A percentile compares a stretch with the other conserved stretches of the same genome.
Evolutionary conservation across 208 protist genomes (phyloP).

Genomic region (Hexamita inflata): DNA sequence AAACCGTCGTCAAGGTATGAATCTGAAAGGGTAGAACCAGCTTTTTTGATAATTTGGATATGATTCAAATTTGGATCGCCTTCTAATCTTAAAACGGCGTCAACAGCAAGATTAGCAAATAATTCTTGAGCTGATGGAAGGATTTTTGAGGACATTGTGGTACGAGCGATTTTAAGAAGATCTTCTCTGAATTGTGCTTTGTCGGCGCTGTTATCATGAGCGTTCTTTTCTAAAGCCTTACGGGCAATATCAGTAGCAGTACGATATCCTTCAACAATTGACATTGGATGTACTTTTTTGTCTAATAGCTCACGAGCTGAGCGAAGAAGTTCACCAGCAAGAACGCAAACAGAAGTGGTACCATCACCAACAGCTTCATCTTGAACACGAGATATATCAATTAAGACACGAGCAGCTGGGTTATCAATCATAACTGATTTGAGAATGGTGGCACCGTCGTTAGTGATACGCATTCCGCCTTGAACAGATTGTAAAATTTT

Average conservation of each 20-base stretch:
- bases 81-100: slow-evolving; percentile 75
- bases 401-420: slow-evolving; percentile 89
- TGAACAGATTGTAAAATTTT: slow-evolving; percentile 64
- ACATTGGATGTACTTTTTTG: slow-evolving; percentile 92
- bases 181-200: slow-evolving; percentile 73
- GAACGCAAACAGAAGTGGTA: slow-evolving; percentile 91
- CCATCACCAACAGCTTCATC: slow-evolving; percentile 98
- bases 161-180: slow-evolving; percentile 90
- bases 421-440: slow-evolving; percentile 92
- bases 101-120: slow-evolving; percentile 92
- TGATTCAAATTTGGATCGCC: slow-evolving; percentile 74
- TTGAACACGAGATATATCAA: slow-evolving; percentile 59
- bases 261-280: slow-evolving; percentile 62
- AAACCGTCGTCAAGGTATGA: slow-evolving; percentile 96
- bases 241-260: background rate
- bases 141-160: slow-evolving; percentile 93
- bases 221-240: slow-evolving; percentile 7
- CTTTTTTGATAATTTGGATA: slow-evolving; percentile 98
- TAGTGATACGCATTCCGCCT: slow-evolving; percentile 77
- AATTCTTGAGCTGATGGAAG: slow-evolving; percentile 81
- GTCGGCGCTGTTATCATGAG: slow-evolving; percentile 62
- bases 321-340: slow-evolving; percentile 89
- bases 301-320: slow-evolving; percentile 85
- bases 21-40: slow-evolving; percentile 78
- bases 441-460: slow-evolving; percentile 98